These are phyloP conservation scores for Gossypioides kirkii DNA, from an alignment of 345 rosid species.

Conservation along the genomic window DNA sequence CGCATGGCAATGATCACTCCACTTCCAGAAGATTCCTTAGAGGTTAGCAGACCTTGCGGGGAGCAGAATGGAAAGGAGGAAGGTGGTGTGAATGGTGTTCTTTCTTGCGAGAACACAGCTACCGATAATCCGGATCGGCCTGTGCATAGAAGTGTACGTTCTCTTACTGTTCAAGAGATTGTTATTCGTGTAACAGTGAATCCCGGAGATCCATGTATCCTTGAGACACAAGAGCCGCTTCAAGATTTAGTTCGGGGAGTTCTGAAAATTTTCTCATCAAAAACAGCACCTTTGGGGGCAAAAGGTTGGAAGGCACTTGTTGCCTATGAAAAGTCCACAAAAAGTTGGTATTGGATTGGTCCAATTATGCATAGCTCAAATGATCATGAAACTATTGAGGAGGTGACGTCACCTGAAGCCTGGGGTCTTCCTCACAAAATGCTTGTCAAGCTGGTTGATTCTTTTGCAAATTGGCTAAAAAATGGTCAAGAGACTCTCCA, in stretches of 20 bases:
- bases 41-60: slow-evolving; percentile 39
- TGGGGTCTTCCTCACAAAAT: slow-evolving; percentile 92
- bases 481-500: slow-evolving; percentile 93
- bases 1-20: slow-evolving; percentile 74
- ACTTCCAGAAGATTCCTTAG: slow-evolving; percentile 61
- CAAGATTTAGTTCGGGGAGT: slow-evolving; percentile 94
- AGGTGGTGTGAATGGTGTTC: slow-evolving; percentile 38
- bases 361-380: slow-evolving; percentile 48
- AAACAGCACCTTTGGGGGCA: slow-evolving; percentile 90
- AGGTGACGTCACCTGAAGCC: slow-evolving; percentile 92
- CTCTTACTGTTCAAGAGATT: slow-evolving; percentile 84
- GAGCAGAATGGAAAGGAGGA: slow-evolving; percentile 45
- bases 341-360: slow-evolving; percentile 93
- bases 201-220: slow-evolving; percentile 92
- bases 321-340: slow-evolving; percentile 64
- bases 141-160: slow-evolving; percentile 43
- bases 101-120: slow-evolving; percentile 38
- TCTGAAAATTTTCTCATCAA: slow-evolving; percentile 80
- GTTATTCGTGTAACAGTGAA: slow-evolving; percentile 75
- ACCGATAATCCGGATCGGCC: slow-evolving; percentile 34
- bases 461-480: slow-evolving; percentile 96
- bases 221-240: slow-evolving; percentile 93
- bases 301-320: slow-evolving; percentile 96
- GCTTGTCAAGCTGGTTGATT: slow-evolving; percentile 94
- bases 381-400: slow-evolving; percentile 66